Percentiles rank a stretch among this genome's conserved stretches.
Evolutionary conservation across 768 basidiomycete genomes (phyloP).

Genomic region (Leccinum truebloodii): DNA sequence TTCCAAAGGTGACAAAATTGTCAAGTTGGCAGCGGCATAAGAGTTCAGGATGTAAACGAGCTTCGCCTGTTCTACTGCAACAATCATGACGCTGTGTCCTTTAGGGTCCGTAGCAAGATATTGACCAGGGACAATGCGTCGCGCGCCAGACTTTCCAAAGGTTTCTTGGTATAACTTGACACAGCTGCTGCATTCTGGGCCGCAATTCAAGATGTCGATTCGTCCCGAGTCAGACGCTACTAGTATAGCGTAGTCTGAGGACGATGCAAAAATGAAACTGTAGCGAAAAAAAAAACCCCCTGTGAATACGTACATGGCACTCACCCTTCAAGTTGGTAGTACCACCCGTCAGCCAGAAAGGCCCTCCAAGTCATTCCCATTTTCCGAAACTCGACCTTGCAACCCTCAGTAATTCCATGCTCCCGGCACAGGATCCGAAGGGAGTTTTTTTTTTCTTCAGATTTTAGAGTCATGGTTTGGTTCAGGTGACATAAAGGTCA

Average conservation of each 20-base stretch:
- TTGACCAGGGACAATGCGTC: conserved; percentile 96
- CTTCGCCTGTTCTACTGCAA: conserved; percentile 93
- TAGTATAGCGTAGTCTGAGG: conserved; percentile 90
- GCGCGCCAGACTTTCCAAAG: conserved; percentile 92
- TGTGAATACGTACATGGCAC: conserved; percentile 57
- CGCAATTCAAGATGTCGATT: conserved; percentile 94
- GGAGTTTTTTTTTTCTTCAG: too few relatives aligned
- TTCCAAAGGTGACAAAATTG: conserved; percentile 96
- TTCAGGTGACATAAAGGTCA: too few relatives aligned
- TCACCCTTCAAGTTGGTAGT: conserved; percentile 77
- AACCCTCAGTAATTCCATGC: conserved; percentile 42
- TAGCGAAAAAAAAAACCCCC: conserved; percentile 19
- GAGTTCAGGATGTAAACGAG: conserved; percentile 97
- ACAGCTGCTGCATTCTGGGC: conserved; percentile 86
- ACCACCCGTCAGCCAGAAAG: conserved; percentile 94
- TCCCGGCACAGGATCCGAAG: conserved; percentile 34
- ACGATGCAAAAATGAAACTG: conserved; percentile 40
- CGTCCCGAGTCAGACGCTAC: conserved; percentile 98
- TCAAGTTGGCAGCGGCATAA: conserved; percentile 94
- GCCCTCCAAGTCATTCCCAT: too few relatives aligned
- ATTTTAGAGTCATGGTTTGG: too few relatives aligned
- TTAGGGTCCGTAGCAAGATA: conserved; percentile 96
- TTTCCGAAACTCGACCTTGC: conserved; percentile 46
- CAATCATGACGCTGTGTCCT: conserved; percentile 93
- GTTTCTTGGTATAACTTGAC: conserved; percentile 96